Evolutionary conservation across 2,329 filamentous ascomycete genomes (phyloP), one percentile per base, ranked within the genome.

Genomic region (Akanthomyces lecanii): DNA sequence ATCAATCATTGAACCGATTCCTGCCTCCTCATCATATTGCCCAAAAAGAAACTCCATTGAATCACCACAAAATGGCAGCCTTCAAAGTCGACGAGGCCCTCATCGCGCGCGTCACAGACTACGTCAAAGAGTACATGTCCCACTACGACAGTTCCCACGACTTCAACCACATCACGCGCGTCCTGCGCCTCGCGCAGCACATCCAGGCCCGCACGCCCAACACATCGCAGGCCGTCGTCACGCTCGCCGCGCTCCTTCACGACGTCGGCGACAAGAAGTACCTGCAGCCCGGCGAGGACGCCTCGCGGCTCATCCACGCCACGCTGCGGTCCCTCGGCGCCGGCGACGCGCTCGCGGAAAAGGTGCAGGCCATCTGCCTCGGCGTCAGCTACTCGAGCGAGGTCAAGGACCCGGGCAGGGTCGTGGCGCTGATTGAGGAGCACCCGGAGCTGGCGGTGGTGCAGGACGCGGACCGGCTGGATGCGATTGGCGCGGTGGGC

Each of bases 201-300:
- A 89, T 92, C 66, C 81, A 90, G 63, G 71, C 79, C 55, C 73
- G 75, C 47, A 83, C 87, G 60, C 75, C 71, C 61, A 68, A 63
- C 57, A 73, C 69, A 10, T 63, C 68, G 33, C 77, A 76, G 4
- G 77, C 79, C 12, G 74, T 87, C 30, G 80, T 95, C 66, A 85
- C 85, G 33, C 85, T 96, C 30, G 80, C 86, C 1, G 90, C 90
- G 1, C 81, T 93, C 5, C 82, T 94, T n/a, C 93, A 97, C 77
- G 93, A 97, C 70, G 88, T 96, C 21, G 91, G 90, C 65, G 93
- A 97, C 77, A 87, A 84, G 74, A 97, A 96, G 77, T 96, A 96
- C 74, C 74, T 87, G 18, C 71, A 78, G 62, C 78, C 82, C 1
- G 82, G 81, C 62, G 79, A 88, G 67, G 82, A 88, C 71, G 71